Percentiles rank a stretch among this genome's conserved stretches.
Evolutionary conservation across 2,329 filamentous ascomycete species (phyloP).

Genomic region (Pseudogymnoascus sp.): DNA sequence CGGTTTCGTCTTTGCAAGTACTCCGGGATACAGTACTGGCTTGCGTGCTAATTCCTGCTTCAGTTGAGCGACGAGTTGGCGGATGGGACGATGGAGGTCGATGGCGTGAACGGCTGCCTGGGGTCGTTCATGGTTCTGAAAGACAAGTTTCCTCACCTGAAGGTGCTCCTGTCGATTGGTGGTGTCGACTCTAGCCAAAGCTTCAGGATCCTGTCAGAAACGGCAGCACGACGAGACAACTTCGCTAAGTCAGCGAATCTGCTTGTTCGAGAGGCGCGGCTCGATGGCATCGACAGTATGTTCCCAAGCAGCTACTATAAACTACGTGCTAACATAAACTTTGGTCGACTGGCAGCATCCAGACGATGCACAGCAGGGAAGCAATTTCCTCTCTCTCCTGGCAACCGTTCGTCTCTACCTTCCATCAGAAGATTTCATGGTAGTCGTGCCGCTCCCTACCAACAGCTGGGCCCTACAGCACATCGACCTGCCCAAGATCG

Average conservation of each 20-base stretch:
- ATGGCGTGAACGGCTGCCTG: slow-evolving; percentile 62
- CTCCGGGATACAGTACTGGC: slow-evolving; percentile 2
- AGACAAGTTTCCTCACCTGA: slow-evolving; percentile 58
- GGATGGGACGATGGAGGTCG: slow-evolving; percentile 62
- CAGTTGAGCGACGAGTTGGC: slow-evolving; percentile 75
- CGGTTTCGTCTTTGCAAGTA: slow-evolving; percentile 64
- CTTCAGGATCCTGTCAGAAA: slow-evolving; percentile 59
- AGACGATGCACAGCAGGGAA: slow-evolving; percentile 53
- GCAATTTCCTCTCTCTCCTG: slow-evolving; percentile 62
- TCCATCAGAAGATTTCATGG: slow-evolving; percentile 57
- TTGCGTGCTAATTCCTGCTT: slow-evolving; percentile 13
- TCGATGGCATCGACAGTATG: slow-evolving; percentile 71
- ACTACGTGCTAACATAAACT: not conserved
- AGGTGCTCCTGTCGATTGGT: slow-evolving; percentile 70
- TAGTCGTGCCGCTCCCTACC: slow-evolving; percentile 66
- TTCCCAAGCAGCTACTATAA: not conserved
- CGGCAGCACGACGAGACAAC: slow-evolving; percentile 50
- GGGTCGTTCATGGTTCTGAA: slow-evolving; percentile 68
- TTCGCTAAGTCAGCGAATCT: slow-evolving; percentile 61
- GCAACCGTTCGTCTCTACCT: slow-evolving; percentile 56
- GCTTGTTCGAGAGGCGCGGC: slow-evolving; percentile 60
- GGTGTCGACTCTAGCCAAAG: slow-evolving; percentile 56
- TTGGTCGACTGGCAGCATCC: slow-evolving; percentile 78
- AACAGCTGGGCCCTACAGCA: slow-evolving; percentile 56
- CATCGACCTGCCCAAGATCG: slow-evolving; percentile 56